Base-by-base conservation (phyloP, 1,284 basidiomycete genomes). In the Ustilago shanxiensis region DNA sequence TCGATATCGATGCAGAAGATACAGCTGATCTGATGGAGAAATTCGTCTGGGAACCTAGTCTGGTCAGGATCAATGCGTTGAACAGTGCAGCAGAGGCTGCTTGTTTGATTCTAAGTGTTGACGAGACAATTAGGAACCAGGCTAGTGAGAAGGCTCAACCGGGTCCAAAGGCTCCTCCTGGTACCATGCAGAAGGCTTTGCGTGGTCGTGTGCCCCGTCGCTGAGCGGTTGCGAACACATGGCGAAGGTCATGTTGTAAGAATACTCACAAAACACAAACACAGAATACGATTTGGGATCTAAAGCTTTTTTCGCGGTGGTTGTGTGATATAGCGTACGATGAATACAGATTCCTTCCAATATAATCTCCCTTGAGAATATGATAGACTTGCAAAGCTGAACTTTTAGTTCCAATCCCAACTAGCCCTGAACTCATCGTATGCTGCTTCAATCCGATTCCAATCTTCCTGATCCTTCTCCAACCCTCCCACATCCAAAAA, bases 41-140 rank as follows among this genome's bases (percentile, higher is more conserved):
- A 56, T 99, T 98, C 85, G 95, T 99, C 9, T 99, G 97, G 96
- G 97, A 99, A 86, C 96, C 97, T 16, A 92, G 93, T 77, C 88
- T 99, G 62, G 93, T 99, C 83, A 98, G 99, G 88, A 89, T 92
- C 69, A 99, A 99, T 85, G 97, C 96, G 20, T 91, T 99, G 82
- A 92, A 91, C 85, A 95, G 94, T 82, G 96, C 97, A 14, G 90
- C 95, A 18, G 97, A 99, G 88, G 97, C 97, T 11, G 95, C 96
- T 10, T 98, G 94, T 87, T 87, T 99, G 86, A 95, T 99, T 80
- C 66, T 85, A 39, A 79, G 76, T 49, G 79, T 86, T 31, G 85
- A 86, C 39, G 85, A 86, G 77, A 86, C 85, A 16, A 83, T 86
- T 60, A 66, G 74, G 51, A 82, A 83, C 41, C 74, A 84, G 79